Evolutionary conservation across 148 eudicot genomes (phyloP).

Genomic region (Nepenthes gracilis): DNA sequence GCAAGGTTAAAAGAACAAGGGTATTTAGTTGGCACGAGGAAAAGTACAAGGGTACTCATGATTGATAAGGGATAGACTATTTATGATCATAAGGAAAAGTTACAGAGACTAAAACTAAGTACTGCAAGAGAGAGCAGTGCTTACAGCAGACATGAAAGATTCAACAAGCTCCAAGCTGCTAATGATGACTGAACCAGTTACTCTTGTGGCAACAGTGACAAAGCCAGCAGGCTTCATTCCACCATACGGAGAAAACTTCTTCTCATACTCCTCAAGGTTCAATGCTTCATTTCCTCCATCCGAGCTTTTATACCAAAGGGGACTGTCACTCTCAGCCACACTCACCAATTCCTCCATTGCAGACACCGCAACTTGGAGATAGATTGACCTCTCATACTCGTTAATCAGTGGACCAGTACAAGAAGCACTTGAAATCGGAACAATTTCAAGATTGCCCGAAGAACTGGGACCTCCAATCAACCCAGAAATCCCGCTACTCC

Average conservation of each 20-base stretch:
- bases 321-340: constrained; percentile 43
- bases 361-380: constrained; percentile 44
- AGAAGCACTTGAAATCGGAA: constrained; percentile 7
- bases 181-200: constrained; percentile 28
- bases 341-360: constrained; percentile 70
- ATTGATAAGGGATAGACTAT: too few relatives aligned
- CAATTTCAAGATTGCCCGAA: constrained; percentile 30
- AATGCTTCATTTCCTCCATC: constrained; percentile 44
- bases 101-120: too few relatives aligned
- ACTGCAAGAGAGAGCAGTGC: neutral
- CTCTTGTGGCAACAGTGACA: constrained; percentile 59
- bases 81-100: too few relatives aligned
- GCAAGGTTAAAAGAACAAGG: too few relatives aligned
- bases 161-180: constrained; percentile 45
- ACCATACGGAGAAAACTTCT: constrained; percentile 34
- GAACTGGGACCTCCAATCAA: constrained; percentile 18
- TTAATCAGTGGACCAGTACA: constrained; percentile 5
- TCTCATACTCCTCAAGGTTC: constrained; percentile 49
- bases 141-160: constrained; percentile 53
- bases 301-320: constrained; percentile 47
- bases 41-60: too few relatives aligned
- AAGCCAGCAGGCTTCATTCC: constrained; percentile 33
- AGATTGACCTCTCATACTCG: constrained; percentile 39
- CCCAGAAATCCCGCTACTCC: constrained; percentile 32
- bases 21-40: too few relatives aligned